Evolutionary conservation across 2,329 filamentous ascomycete species (phyloP).

Genomic region (Alternaria infectoria): DNA sequence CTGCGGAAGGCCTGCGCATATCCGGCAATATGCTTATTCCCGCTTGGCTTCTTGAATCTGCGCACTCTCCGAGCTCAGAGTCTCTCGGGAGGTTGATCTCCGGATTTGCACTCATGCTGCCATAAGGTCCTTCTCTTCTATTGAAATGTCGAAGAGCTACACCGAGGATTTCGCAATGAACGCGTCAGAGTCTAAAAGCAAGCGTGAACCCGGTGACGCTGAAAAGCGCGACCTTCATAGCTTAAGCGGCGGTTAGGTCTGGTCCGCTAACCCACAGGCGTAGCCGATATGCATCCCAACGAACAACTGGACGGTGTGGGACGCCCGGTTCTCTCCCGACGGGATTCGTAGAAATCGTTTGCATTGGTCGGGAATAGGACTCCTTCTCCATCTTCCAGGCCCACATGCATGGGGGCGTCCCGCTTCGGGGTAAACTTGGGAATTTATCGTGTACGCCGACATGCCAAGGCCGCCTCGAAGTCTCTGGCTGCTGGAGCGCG

Average conservation of each 20-base stretch:
- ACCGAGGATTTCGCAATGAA: slow-evolving; percentile 3
- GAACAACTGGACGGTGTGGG: slow-evolving; percentile 15
- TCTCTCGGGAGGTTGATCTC: slow-evolving; percentile 43
- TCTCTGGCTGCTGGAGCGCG: background rate
- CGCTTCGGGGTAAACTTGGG: background rate
- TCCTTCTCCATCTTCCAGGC: background rate
- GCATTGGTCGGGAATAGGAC: slow-evolving; percentile 24
- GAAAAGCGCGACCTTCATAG: slow-evolving; percentile 11
- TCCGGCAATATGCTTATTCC: slow-evolving; percentile 38
- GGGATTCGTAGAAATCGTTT: background rate
- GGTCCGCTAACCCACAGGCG: slow-evolving; percentile 11
- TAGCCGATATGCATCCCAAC: slow-evolving; percentile 4
- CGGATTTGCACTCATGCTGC: slow-evolving; percentile 44
- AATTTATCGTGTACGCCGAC: background rate
- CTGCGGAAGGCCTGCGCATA: background rate
- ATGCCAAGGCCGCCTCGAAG: slow-evolving; percentile 2
- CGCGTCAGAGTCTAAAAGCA: background rate
- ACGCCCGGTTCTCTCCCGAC: slow-evolving; percentile 7
- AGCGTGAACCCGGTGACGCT: slow-evolving; percentile 4
- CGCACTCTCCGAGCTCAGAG: slow-evolving; percentile 20
- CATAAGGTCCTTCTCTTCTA: slow-evolving; percentile 4
- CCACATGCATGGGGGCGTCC: background rate
- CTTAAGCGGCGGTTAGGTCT: slow-evolving; percentile 12
- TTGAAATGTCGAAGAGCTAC: background rate
- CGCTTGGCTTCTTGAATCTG: slow-evolving; percentile 19